Evolutionary conservation across 176 grass and related monocot species (phyloP).

Genomic region (Rhynchospora tenuis): DNA sequence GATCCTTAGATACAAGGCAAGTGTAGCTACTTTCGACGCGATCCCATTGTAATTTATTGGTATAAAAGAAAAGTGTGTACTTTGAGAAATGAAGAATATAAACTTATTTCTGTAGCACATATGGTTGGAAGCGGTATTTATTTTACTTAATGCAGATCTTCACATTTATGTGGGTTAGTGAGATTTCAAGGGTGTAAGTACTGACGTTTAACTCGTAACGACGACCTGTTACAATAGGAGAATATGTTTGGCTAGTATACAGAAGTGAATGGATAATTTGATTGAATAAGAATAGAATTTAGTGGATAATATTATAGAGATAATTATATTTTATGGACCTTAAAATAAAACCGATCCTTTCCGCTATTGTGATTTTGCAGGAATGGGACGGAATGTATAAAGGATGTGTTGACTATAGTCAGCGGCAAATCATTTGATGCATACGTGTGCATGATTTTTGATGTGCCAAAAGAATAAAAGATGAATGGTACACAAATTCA

Average conservation of each 20-base stretch:
- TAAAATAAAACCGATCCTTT: no score
- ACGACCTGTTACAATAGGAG: neutral
- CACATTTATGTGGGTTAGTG: neutral
- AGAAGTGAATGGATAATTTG: no score
- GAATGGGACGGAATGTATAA: no score
- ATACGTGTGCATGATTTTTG: no score
- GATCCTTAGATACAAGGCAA: constrained; percentile 9
- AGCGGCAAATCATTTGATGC: no score
- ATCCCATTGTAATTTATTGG: neutral
- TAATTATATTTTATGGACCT: no score
- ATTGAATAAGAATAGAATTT: neutral
- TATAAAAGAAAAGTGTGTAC: neutral
- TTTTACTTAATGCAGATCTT: neutral
- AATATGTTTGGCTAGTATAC: neutral
- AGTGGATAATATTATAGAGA: neutral
- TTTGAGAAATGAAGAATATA: neutral
- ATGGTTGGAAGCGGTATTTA: neutral
- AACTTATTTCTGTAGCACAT: neutral
- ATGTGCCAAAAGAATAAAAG: no score
- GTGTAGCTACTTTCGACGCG: neutral
- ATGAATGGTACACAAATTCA: no score
- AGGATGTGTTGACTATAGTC: no score
- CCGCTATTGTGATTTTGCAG: no score
- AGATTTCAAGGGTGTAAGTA: neutral
- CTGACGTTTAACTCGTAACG: neutral